Percentiles rank a stretch among this genome's conserved stretches.
phyloP scores from a whole-genome alignment of 805 yeast species.

The Suhomyces canberraensis region DNA sequence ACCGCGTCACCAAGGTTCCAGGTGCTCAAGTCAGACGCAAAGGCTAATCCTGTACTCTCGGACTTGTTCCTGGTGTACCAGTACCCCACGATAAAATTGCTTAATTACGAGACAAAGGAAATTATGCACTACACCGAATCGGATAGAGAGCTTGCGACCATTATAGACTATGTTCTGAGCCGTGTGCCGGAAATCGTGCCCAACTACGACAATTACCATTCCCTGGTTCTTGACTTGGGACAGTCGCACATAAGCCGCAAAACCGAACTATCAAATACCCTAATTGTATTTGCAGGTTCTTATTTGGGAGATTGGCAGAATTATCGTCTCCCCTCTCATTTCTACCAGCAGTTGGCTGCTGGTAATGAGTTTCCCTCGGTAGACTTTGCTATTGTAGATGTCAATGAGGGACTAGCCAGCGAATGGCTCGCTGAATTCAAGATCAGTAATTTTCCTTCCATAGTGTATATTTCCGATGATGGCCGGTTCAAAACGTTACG shows the following conservation, averaged over 20 bases:
- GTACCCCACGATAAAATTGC: conserved; percentile 50
- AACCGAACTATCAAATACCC: conserved; percentile 4
- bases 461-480: conserved; percentile 23
- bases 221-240: conserved; percentile 12
- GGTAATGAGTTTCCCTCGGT: conserved; percentile 7
- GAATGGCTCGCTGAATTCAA: conserved; percentile 21
- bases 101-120: conserved; percentile 39
- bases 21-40: conserved; percentile 28
- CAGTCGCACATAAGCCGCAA: background rate
- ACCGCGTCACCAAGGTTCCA: conserved; percentile 23
- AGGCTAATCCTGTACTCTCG: conserved; percentile 29
- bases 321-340: conserved; percentile 32
- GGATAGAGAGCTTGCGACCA: conserved; percentile 15
- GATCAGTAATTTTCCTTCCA: conserved; percentile 32
- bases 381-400: conserved; percentile 24
- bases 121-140: conserved; percentile 34
- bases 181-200: conserved; percentile 16
- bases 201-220: conserved; percentile 18
- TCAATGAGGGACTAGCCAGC: conserved; percentile 16
- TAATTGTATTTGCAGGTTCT: conserved; percentile 24
- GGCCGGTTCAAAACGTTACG: conserved; percentile 22
- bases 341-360: conserved; percentile 27
- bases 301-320: conserved; percentile 29
- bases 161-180: conserved; percentile 14
- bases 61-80: conserved; percentile 37